phyloP scores from a whole-genome alignment of 805 yeast genomes.

The Saccharomyces jurei region DNA sequence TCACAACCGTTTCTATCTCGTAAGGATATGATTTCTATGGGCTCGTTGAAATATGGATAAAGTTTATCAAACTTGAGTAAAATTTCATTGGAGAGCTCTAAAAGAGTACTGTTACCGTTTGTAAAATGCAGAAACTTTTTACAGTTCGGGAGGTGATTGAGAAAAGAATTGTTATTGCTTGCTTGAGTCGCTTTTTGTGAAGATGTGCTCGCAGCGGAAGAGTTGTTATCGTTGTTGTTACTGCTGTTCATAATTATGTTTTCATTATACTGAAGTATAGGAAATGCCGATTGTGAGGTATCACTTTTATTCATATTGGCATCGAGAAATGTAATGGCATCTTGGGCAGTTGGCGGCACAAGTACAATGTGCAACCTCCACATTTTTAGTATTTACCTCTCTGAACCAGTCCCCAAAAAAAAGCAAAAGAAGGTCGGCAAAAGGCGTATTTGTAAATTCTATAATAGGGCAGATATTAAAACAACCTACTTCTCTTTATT shows the following conservation, averaged over 20 bases:
- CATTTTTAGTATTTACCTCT: slow-evolving; percentile 23
- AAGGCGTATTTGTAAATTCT: not conserved
- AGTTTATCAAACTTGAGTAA: slow-evolving; percentile 44
- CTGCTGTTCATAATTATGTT: not conserved
- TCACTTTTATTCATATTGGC: not conserved
- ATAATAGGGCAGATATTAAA: not conserved
- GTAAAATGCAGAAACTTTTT: slow-evolving; percentile 60
- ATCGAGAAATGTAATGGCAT: slow-evolving; percentile 3
- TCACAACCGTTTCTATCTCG: slow-evolving; percentile 63
- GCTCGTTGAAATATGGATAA: slow-evolving; percentile 49
- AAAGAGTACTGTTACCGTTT: slow-evolving; percentile 35
- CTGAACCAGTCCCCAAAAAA: not conserved
- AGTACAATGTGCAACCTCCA: slow-evolving; percentile 39
- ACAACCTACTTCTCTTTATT: not conserved
- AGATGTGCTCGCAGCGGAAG: not conserved
- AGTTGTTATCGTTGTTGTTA: not conserved
- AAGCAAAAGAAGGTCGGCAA: not conserved
- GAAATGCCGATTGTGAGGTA: not conserved
- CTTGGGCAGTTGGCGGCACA: slow-evolving; percentile 34
- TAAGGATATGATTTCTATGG: slow-evolving; percentile 43
- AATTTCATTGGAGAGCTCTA: slow-evolving; percentile 44
- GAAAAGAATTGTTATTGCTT: not conserved
- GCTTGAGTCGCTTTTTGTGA: not conserved
- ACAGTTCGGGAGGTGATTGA: not conserved
- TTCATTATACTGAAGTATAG: not conserved